Evolutionary conservation across 1,284 basidiomycete genomes (phyloP).

Genomic region (Austroboletus novae-zelandiae): DNA sequence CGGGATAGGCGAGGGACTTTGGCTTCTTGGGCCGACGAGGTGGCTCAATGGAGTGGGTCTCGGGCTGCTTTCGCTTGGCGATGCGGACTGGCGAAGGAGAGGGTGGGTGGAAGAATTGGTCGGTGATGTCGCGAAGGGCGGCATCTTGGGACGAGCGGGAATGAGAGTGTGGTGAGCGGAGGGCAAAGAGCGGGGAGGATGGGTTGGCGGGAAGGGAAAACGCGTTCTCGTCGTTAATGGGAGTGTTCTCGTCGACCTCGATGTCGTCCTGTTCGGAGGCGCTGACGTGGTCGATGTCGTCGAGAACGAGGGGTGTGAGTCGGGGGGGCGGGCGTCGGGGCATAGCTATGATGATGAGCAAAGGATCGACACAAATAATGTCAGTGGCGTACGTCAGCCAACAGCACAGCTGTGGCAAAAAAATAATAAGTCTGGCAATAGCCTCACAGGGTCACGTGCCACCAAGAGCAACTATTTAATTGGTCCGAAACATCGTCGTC

Average conservation of each 20-base stretch:
- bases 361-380: neutral
- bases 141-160: conserved; percentile 18
- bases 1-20: conserved; percentile 29
- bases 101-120: conserved; percentile 35
- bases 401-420: too few relatives aligned
- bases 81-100: conserved; percentile 31
- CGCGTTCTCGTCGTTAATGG: conserved; percentile 14
- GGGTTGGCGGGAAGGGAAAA: conserved; percentile 7
- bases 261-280: conserved; percentile 12
- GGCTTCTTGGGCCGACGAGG: conserved; percentile 35
- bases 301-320: neutral
- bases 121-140: conserved; percentile 31
- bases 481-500: too few relatives aligned
- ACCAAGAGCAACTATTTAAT: neutral
- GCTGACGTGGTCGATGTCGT: conserved; percentile 12
- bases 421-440: too few relatives aligned
- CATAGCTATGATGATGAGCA: conserved; percentile 8
- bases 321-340: conserved; percentile 2
- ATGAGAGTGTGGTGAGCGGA: conserved; percentile 23
- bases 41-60: conserved; percentile 19
- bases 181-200: conserved; percentile 12
- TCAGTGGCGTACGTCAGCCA: too few relatives aligned
- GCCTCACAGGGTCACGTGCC: neutral
- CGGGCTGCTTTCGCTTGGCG: conserved; percentile 19
- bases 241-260: conserved; percentile 29